phyloP scores from a whole-genome alignment of 805 yeast species.

The Pichia californica region DNA sequence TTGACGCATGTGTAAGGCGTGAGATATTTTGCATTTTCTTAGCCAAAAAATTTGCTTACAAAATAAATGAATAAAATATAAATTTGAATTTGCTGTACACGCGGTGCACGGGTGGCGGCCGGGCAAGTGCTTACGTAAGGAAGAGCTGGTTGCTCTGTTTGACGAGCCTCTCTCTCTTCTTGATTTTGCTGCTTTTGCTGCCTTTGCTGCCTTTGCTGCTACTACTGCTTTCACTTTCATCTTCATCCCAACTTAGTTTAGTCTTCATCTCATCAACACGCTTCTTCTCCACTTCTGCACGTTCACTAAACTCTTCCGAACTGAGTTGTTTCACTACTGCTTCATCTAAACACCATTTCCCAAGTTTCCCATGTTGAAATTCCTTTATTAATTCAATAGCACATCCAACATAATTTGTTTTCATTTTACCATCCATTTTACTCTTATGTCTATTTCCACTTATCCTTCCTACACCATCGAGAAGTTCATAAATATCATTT shows the following conservation, averaged over 20 bases:
- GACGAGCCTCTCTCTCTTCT: background rate
- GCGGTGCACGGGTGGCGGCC: no score
- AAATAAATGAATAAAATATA: background rate
- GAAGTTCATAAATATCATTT: constrained; percentile 56
- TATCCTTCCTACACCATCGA: constrained; percentile 41
- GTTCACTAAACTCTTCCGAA: constrained; percentile 10
- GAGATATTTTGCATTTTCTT: no score
- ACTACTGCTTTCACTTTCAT: background rate
- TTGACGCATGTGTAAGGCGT: no score
- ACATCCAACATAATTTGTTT: constrained; percentile 48
- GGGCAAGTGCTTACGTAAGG: no score
- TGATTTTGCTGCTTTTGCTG: background rate
- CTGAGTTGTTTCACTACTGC: constrained; percentile 4
- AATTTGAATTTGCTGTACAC: no score
- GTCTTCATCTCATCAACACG: constrained; percentile 10
- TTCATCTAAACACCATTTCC: constrained; percentile 28
- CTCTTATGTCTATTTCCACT: constrained; percentile 23
- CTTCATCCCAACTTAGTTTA: background rate
- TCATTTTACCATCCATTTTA: constrained; percentile 23
- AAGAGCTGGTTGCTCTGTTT: constrained; percentile 1
- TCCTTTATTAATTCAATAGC: constrained; percentile 58
- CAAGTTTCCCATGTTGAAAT: constrained; percentile 52
- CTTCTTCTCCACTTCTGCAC: constrained; percentile 11
- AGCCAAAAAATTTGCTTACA: no score
- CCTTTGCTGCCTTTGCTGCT: background rate